Evolutionary conservation across 352 stramenopile species (phyloP).

Genomic region (Globisporangium acanthophoron): DNA sequence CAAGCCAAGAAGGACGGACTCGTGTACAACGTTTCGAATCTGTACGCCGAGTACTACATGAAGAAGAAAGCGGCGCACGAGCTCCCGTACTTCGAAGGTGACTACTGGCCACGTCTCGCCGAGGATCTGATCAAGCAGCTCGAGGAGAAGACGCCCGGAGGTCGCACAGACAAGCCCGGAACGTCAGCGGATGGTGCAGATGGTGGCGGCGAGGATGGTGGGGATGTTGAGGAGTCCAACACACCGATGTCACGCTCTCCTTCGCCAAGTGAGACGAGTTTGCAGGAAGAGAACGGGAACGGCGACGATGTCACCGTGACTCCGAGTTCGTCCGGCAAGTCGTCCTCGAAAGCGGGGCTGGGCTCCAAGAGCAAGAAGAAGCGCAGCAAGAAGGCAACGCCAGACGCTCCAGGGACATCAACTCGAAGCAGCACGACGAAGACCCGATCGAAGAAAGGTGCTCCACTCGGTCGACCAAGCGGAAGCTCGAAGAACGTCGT

Average conservation of each 20-base stretch:
- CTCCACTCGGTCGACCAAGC: conserved; percentile 27
- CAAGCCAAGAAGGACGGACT: conserved; percentile 79
- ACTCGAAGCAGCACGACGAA: conserved; percentile 64
- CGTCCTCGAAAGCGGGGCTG: conserved; percentile 18
- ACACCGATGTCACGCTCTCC: conserved; percentile 47
- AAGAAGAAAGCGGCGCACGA: conserved; percentile 85
- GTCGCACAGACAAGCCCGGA: conserved; percentile 21
- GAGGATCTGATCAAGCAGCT: conserved; percentile 99
- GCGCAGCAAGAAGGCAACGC: conserved; percentile 63
- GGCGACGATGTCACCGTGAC: background rate
- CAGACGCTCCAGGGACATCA: conserved; percentile 43
- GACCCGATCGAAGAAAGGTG: conserved; percentile 60
- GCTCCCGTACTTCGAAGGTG: conserved; percentile 98
- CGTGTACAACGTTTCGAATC: conserved; percentile 76
- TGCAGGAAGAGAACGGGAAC: conserved; percentile 22
- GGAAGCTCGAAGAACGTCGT: conserved; percentile 68
- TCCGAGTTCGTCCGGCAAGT: conserved; percentile 3
- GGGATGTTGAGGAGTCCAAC: conserved; percentile 21
- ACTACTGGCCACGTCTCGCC: conserved; percentile 97
- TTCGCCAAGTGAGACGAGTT: conserved; percentile 33
- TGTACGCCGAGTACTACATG: conserved; percentile 86
- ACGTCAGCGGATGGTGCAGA: conserved; percentile 9
- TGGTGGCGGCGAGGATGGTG: conserved; percentile 11
- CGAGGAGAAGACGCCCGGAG: conserved; percentile 85
- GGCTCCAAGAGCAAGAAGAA: conserved; percentile 71